A percentile compares a stretch with the other conserved stretches of the same genome.
phyloP scores from a whole-genome alignment of 805 yeast genomes.

The Grigorovia transvaalensis region DNA sequence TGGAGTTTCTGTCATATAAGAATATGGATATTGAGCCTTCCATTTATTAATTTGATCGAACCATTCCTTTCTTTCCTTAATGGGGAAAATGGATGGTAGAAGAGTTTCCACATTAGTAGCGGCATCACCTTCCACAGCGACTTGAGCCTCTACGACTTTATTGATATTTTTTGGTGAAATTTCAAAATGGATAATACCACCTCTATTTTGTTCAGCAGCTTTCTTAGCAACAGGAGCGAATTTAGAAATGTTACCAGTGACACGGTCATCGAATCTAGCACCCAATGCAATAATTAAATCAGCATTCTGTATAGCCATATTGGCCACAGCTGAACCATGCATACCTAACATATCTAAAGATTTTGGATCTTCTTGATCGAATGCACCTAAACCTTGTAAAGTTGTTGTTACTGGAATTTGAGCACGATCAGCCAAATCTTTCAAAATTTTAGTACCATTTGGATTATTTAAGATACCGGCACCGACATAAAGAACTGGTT shows the following conservation, averaged over 20 bases:
- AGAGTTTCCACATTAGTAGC: constrained; percentile 63
- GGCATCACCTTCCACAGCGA: constrained; percentile 95
- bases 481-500: constrained; percentile 86
- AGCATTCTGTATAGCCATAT: constrained; percentile 86
- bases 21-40: constrained; percentile 81
- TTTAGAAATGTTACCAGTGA: constrained; percentile 72
- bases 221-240: constrained; percentile 90
- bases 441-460: constrained; percentile 70
- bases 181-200: constrained; percentile 96
- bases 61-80: constrained; percentile 72
- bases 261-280: constrained; percentile 98
- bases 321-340: constrained; percentile 97
- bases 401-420: constrained; percentile 95
- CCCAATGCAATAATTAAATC: constrained; percentile 94
- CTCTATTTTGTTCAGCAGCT: constrained; percentile 81
- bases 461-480: constrained; percentile 75
- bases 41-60: constrained; percentile 60
- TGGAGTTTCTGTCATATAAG: constrained; percentile 71
- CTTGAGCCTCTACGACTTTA: constrained; percentile 94
- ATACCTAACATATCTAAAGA: constrained; percentile 95
- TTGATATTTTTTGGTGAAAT: constrained; percentile 94
- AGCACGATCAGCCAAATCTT: constrained; percentile 82
- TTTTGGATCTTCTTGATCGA: constrained; percentile 83
- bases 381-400: constrained; percentile 87
- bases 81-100: constrained; percentile 58